Conservation (phyloP, 2,329 filamentous ascomycete species). For the Aspergillus amoenus region DNA sequence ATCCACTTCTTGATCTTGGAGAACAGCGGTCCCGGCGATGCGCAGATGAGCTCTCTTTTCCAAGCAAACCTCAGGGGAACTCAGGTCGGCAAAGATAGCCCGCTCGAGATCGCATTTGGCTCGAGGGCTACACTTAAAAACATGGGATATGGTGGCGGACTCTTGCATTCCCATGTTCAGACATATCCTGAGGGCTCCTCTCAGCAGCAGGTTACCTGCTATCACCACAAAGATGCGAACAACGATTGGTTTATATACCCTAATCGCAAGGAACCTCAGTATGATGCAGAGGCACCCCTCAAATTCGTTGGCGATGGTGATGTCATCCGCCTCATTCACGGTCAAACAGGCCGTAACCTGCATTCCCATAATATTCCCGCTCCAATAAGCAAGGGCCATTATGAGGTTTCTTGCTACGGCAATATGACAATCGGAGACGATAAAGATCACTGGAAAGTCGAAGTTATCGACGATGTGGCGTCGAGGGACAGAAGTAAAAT, state of each 20-base stretch:
- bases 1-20: constrained; percentile 92
- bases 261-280: constrained; percentile 74
- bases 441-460: constrained; percentile 95
- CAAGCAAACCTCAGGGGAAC: constrained; percentile 94
- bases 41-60: constrained; percentile 99
- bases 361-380: constrained; percentile 91
- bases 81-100: constrained; percentile 90
- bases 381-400: constrained; percentile 82
- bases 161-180: constrained; percentile 94
- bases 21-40: constrained; percentile 91
- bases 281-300: constrained; percentile 68
- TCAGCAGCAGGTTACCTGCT: constrained; percentile 98
- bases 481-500: constrained; percentile 81
- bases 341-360: constrained; percentile 93
- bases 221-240: constrained; percentile 99
- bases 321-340: constrained; percentile 83
- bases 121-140: constrained; percentile 95
- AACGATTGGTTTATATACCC: constrained; percentile 99
- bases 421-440: constrained; percentile 94
- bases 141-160: constrained; percentile 97
- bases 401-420: constrained; percentile 93
- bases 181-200: constrained; percentile 90
- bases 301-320: constrained; percentile 75
- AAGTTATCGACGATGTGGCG: constrained; percentile 86
- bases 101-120: constrained; percentile 84